Base-by-base conservation (phyloP, 1,139 yeast species). In the Candida albicans region DNA sequence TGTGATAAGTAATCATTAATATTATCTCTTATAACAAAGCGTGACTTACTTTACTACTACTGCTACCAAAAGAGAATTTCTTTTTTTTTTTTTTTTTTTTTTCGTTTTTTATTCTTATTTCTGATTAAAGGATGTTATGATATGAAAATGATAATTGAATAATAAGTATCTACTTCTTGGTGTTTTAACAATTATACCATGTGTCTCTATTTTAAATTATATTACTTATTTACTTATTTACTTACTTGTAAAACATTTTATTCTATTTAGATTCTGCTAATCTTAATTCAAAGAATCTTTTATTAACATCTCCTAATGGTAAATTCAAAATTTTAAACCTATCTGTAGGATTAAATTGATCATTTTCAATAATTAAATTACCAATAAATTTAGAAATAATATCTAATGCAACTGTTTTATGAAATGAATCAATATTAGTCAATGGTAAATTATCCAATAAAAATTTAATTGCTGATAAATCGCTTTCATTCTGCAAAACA, bases 321-420 rank as follows among this genome's bases (percentile, higher is more conserved):
- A 79, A 59, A 2, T 58, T 53, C 13, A 59, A 44, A 1, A 75
- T 56, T 46, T 65, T 68, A 3, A 56, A 11, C 27, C 37, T 61
- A n/a, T 51, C 52, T 2, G 55, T 41, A 13, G 56, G 50, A 9
- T 48, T 47, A 11, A 61, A 37, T 3, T 52, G 49, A 3, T 38
- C 43, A 14, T 51, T 44, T 27, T 59, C 61, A 11, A 75, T 51
- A 2, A 77, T 67, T 35, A 66, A 51, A 48, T 69, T 69, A 40
- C 79, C 79, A 42, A 75, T 73, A 43, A 58, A 67, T 51, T 70
- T 75, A 11, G 78, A 61, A 63, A 84, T 80, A n/a, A 83, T 51
- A 33, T 74, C 70, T 13, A 73, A 56, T 0, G 87, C 84, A 26
- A 75, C 77, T 41, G 62, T 69, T 32, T 67, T 61, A 31, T 67